Evolutionary conservation across 768 basidiomycete species (phyloP), one percentile per base, ranked within the genome.

Genomic region (Sporobolomyces phaffii): DNA sequence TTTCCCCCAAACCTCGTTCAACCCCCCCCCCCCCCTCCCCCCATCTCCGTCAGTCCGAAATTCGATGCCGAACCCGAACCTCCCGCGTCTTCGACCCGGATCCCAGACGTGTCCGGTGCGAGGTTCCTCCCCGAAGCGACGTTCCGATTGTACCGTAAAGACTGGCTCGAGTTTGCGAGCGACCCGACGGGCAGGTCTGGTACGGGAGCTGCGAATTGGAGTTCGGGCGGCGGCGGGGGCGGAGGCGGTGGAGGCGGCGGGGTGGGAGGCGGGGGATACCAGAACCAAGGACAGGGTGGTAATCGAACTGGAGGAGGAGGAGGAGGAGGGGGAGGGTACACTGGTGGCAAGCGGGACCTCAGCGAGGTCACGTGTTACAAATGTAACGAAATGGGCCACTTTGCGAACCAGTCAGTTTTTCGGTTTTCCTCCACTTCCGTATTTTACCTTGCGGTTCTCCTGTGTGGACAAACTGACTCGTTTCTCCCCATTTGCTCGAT

Each of bases 381-480:
- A 87, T 96, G 92, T 74, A 90, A 90, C 41, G 86, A 90, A 77
- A 87, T 88, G 72, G 94, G 94, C 1, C 94, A 98, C n/a, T 70
- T 70, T 40, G 69, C 69, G 3, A 70, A 66, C 48, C 54, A 64
- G 68, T 69, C 10, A 28, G 62, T 58, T 2, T 9, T 22, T 6
- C 17, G 14, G 18, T 20, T 29, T 29, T 20, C 17, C 14, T 24
- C 20, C 17, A 3, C 15, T 24, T 15, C 54, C 15, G 6, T 5
- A 29, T 24, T 18, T 44, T 10, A 17, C 53, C 6, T 24, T n/a
- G n/a, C n/a, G n/a, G n/a, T n/a, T n/a, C n/a, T n/a, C n/a, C n/a
- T n/a, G n/a, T n/a, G n/a, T n/a, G n/a, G n/a, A n/a, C n/a, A n/a
- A n/a, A n/a, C n/a, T n/a, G n/a, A n/a, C n/a, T n/a, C n/a, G n/a